phyloP scores from a whole-genome alignment of 768 basidiomycete genomes.

The Dictyophora rubrovolvata region DNA sequence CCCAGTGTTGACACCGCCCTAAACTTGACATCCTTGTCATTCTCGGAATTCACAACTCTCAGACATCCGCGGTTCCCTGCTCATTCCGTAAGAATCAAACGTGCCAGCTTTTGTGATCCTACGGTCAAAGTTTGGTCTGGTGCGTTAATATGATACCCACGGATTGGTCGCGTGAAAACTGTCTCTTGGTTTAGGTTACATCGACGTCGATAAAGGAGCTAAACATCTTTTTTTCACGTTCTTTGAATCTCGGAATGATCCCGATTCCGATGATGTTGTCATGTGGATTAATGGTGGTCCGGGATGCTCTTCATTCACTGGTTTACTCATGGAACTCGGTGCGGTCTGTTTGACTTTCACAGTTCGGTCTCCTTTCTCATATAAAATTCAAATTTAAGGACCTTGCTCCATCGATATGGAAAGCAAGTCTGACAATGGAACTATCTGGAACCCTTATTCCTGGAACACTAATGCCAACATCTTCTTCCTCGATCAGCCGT shows the following conservation, averaged over 20 bases:
- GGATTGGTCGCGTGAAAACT: neutral
- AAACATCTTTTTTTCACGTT: constrained; percentile 67
- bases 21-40: neutral
- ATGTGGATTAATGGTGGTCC: constrained; percentile 47
- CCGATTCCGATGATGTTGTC: constrained; percentile 26
- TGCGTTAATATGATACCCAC: neutral
- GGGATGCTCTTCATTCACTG: constrained; percentile 46
- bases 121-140: constrained; percentile 18
- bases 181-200: constrained; percentile 37
- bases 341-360: neutral
- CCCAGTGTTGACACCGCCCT: no score
- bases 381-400: constrained; percentile 28
- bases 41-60: constrained; percentile 11
- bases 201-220: constrained; percentile 39
- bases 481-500: constrained; percentile 62
- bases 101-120: constrained; percentile 33
- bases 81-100: constrained; percentile 31
- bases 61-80: constrained; percentile 14
- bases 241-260: constrained; percentile 57
- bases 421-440: constrained; percentile 39
- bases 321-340: constrained; percentile 60
- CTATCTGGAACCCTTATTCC: constrained; percentile 50
- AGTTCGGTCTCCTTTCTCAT: neutral
- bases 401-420: constrained; percentile 47
- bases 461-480: constrained; percentile 62